Conservation (phyloP, 176 grass and related monocot genomes). For the Oryza punctata region DNA sequence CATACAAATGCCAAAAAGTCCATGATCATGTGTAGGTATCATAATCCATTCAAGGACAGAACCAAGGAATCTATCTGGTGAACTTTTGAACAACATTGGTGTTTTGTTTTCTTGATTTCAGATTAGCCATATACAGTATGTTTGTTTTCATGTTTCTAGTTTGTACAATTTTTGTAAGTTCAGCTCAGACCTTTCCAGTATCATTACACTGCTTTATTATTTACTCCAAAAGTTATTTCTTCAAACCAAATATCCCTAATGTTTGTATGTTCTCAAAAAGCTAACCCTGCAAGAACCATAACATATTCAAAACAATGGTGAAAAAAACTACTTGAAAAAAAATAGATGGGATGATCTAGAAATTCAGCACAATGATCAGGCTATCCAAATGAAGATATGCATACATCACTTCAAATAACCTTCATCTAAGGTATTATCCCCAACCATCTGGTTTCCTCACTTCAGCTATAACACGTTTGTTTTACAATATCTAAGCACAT, state of each 20-base stretch:
- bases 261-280: background rate
- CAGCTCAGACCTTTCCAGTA: background rate
- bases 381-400: background rate
- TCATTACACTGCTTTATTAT: background rate
- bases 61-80: background rate
- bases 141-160: conserved; percentile 10
- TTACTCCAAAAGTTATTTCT: background rate
- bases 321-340: conserved; percentile 1
- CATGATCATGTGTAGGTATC: background rate
- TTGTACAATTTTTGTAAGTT: background rate
- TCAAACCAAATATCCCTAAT: background rate
- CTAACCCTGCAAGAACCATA: background rate
- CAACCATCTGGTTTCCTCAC: background rate
- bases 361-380: background rate
- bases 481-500: background rate
- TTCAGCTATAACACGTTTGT: background rate
- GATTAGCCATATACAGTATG: background rate
- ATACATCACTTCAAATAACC: background rate
- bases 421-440: background rate
- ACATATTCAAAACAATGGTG: background rate
- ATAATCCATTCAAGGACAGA: background rate
- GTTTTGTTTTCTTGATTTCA: background rate
- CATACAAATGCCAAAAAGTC: background rate
- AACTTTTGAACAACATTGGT: background rate
- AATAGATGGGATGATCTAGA: background rate